Conservation (phyloP, 2,329 filamentous ascomycete species). For the Lecanicillium sp. region DNA sequence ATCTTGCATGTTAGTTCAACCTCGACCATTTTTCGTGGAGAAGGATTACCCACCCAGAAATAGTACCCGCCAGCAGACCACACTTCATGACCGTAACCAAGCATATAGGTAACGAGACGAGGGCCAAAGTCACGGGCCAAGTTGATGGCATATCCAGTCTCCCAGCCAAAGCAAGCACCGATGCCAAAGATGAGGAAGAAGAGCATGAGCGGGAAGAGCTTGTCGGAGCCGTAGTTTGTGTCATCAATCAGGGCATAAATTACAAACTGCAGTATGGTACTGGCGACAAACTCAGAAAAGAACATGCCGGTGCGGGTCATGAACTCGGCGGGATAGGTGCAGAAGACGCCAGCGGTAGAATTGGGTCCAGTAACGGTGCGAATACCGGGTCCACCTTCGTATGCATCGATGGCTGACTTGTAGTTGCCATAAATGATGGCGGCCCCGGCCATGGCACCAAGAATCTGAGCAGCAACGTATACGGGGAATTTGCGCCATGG, state of each 20-base stretch:
- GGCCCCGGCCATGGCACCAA: conserved; percentile 57
- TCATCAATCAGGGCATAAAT: conserved; percentile 61
- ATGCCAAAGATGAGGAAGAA: conserved; percentile 70
- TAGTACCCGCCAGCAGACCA: conserved; percentile 63
- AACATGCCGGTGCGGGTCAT: conserved; percentile 59
- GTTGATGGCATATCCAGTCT: conserved; percentile 71
- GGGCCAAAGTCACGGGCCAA: conserved; percentile 65
- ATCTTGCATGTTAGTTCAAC: conserved; percentile 1
- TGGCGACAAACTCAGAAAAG: conserved; percentile 64
- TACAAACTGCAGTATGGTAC: conserved; percentile 59
- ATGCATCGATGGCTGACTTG: conserved; percentile 53
- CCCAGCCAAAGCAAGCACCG: conserved; percentile 65
- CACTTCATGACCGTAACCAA: conserved; percentile 60
- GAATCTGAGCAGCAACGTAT: conserved; percentile 57
- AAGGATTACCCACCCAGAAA: conserved; percentile 51
- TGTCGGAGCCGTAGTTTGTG: conserved; percentile 47
- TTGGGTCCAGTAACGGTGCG: conserved; percentile 52
- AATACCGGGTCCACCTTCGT: conserved; percentile 51
- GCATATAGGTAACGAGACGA: conserved; percentile 54
- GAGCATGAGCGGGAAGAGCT: conserved; percentile 48
- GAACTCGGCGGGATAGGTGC: conserved; percentile 61
- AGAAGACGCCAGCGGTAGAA: conserved; percentile 62
- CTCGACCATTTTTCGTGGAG: conserved; percentile 3
- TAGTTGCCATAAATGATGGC: conserved; percentile 56
- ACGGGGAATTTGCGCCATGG: conserved; percentile 62